Percentiles rank a stretch among this genome's conserved stretches.
phyloP scores from a whole-genome alignment of 768 basidiomycete genomes.

The Collybiopsis luxurians region DNA sequence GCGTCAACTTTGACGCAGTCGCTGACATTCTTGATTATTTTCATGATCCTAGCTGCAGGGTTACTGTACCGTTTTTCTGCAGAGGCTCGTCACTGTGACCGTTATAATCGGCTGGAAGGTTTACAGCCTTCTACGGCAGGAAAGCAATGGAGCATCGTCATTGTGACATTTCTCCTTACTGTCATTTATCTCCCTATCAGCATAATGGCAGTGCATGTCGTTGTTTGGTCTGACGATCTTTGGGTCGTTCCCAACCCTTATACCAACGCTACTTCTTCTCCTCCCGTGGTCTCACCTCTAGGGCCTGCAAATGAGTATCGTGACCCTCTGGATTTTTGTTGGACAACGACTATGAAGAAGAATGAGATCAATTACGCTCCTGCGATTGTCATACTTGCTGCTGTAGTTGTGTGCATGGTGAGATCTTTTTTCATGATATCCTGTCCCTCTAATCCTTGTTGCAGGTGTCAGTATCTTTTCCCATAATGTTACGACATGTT shows the following conservation, averaged over 20 bases:
- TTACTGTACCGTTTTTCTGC: constrained; percentile 60
- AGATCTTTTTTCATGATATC: constrained; percentile 19
- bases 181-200: constrained; percentile 75
- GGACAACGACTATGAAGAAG: constrained; percentile 72
- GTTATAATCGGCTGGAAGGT: constrained; percentile 51
- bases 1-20: constrained; percentile 58
- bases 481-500: constrained; percentile 55
- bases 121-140: constrained; percentile 44
- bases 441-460: not conserved
- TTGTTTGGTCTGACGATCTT: constrained; percentile 76
- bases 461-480: constrained; percentile 71
- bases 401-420: constrained; percentile 49
- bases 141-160: constrained; percentile 51
- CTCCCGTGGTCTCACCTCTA: constrained; percentile 47
- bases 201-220: constrained; percentile 72
- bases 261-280: constrained; percentile 48
- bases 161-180: constrained; percentile 63
- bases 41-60: constrained; percentile 50
- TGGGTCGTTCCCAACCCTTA: constrained; percentile 75
- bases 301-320: constrained; percentile 57
- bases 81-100: constrained; percentile 45
- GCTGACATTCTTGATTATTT: constrained; percentile 55
- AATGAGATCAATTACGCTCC: constrained; percentile 72
- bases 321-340: constrained; percentile 71
- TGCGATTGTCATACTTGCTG: constrained; percentile 54